These are phyloP conservation scores for Clarireedia hainanense DNA, from an alignment of 2,329 filamentous ascomycete genomes.

Conservation along the genomic window DNA sequence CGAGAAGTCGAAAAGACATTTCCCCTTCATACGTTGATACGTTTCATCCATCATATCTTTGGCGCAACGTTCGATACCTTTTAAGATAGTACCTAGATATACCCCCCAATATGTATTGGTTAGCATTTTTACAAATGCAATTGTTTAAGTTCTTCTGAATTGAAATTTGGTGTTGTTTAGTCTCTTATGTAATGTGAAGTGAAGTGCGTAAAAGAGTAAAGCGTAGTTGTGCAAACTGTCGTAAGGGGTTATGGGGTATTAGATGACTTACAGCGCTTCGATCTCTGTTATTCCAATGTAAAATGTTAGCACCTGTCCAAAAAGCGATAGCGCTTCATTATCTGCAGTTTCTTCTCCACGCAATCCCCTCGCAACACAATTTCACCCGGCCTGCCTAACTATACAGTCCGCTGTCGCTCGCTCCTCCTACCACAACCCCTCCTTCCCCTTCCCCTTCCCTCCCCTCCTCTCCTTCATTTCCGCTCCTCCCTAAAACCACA, in stretches of 20 bases:
- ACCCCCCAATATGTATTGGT: slow-evolving; percentile 10
- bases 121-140: background rate
- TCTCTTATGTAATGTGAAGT: background rate
- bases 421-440: background rate
- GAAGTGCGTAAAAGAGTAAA: background rate
- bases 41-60: slow-evolving; percentile 53
- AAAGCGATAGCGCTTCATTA: too few relatives aligned
- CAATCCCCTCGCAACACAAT: too few relatives aligned
- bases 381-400: too few relatives aligned
- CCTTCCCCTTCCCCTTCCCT: background rate
- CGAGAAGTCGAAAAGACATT: background rate
- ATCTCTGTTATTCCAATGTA: slow-evolving; percentile 54
- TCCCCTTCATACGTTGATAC: background rate
- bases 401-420: background rate
- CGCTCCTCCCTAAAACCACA: background rate
- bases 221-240: background rate
- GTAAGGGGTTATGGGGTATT: background rate
- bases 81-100: slow-evolving; percentile 76
- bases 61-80: slow-evolving; percentile 75
- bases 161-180: background rate
- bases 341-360: too few relatives aligned
- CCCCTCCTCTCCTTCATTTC: background rate
- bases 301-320: background rate
- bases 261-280: slow-evolving; percentile 69
- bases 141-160: too few relatives aligned